Conservation (phyloP, 2,329 filamentous ascomycete species). For the Sarocladium brachiariae region DNA sequence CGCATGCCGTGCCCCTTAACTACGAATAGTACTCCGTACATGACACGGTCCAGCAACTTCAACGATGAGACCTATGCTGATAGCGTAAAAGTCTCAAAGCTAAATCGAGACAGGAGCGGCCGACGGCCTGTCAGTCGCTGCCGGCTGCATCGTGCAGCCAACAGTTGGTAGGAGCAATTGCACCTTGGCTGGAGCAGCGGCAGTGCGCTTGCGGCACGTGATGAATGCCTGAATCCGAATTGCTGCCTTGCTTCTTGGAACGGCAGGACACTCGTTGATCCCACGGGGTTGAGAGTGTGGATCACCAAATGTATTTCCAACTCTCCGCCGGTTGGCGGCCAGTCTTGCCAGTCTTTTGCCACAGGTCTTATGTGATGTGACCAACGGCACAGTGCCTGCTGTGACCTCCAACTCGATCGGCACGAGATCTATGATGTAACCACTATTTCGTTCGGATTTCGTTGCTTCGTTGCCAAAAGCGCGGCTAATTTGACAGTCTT, state of each 20-base stretch:
- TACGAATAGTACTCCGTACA: no score
- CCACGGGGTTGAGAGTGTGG: background rate
- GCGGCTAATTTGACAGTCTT: background rate
- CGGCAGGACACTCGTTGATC: no score
- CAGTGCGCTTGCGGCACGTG: slow-evolving; percentile 1
- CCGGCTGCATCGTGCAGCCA: background rate
- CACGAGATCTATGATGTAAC: background rate
- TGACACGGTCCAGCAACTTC: no score
- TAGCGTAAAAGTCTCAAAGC: no score
- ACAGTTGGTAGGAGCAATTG: no score
- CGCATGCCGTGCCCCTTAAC: no score
- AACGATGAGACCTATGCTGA: no score
- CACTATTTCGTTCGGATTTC: background rate
- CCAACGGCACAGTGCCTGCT: no score
- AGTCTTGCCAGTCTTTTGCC: no score
- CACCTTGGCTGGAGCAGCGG: background rate
- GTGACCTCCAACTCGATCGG: no score
- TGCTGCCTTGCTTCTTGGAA: background rate
- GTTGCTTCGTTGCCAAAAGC: background rate
- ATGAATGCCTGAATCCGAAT: background rate
- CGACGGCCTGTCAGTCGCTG: background rate
- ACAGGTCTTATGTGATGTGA: no score
- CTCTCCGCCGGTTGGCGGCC: no score
- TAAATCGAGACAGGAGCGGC: background rate
- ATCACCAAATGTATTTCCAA: background rate